Evolutionary conservation across 805 yeast species (phyloP), one percentile per base, ranked within the genome.

Genomic region (Yamadazyma sp.): DNA sequence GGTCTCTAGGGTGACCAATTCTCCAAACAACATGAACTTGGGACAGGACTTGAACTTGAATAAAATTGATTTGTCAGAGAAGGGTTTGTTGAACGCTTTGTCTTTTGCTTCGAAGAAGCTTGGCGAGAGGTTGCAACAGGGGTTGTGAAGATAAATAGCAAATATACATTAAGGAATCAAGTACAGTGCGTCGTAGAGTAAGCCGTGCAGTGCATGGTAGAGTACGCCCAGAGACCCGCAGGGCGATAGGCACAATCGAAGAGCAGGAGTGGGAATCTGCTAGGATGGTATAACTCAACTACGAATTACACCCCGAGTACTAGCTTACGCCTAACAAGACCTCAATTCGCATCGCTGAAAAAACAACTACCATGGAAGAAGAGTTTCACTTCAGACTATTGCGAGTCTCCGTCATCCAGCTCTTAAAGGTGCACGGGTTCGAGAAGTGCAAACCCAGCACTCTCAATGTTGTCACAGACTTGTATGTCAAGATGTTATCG

Each of bases 1-100:
- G 50, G 90, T 91, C 2, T 78, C 95, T 11, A 78, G 99, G 64
- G 96, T 90, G 17, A 85, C 98, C n/a, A 77, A 79, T 42, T 81
- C 93, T 21, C 95, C 96, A 31, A 62, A 51, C 21, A 47, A 47
- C 15, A 49, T 47, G 35, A 52, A 49, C 29, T 44, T 78, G 22
- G 78, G 73, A 47, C 50, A 46, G 39, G 96, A 88, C 50, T 51
- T 59, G 53, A 71, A 74, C 45, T 66, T 79, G 52, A 73, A 74
- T 52, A 67, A 74, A 41, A 73, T 84, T 40, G 90, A 84, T 52
- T 59, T 81, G 30, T 72, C 80, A 38, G 93, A 84, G 59, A 82
- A 78, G 57, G 89, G 91, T 12, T 66, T 93, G 46, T 70, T 84
- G 60, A 84, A 80, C 59, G 95, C 95, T 11, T 86, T 87, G 71